Base-by-base conservation (phyloP, 2,329 filamentous ascomycete species). In the Cercospora sojina region DNA sequence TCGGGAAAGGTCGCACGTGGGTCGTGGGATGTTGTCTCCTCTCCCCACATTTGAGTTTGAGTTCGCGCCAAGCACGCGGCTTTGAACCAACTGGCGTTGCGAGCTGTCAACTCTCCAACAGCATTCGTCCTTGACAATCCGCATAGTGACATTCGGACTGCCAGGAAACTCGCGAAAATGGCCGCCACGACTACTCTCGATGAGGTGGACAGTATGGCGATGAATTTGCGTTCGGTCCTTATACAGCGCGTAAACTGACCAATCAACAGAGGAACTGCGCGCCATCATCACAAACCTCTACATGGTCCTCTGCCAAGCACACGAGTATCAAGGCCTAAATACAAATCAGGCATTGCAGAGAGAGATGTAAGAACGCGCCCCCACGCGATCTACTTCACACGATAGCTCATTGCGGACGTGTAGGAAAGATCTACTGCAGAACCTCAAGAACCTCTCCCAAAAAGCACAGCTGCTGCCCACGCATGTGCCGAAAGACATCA, bases 211-310 rank as follows among this genome's bases (percentile, higher is more conserved):
- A 68, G 74, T 76, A 66, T 27, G 69, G 65, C 7, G 35, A 27
- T 57, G 32, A 59, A 27, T 32, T 16, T 9, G 31, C 25, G 41
- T 25, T 31, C 32, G 43, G 27, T 27, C 29, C n/a, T 16, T 53
- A 18, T 29, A 53, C n/a, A 18, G 60, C 12, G 25, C 58, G 23
- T 49, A 55, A 49, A 51, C 71, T 71, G 43, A 73, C 60, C 27
- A 31, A 56, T 3, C 47, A 18, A 18, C 72, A 85, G 83, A 79
- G 57, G 83, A 87, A 71, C 79, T 88, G 62, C 87, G 87, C 77
- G 82, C 84, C 55, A 83, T 88, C 65, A 86, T 89, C 69, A 85
- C 87, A 71, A 85, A 86, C 71, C 82, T 89, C 60, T 89, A 86
- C 79, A 83, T 87, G 69, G 78, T 84, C 47, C 81, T 83, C 59